Evolutionary conservation across 345 rosid species (phyloP).

Genomic region (Eucalyptus erythrocorys): DNA sequence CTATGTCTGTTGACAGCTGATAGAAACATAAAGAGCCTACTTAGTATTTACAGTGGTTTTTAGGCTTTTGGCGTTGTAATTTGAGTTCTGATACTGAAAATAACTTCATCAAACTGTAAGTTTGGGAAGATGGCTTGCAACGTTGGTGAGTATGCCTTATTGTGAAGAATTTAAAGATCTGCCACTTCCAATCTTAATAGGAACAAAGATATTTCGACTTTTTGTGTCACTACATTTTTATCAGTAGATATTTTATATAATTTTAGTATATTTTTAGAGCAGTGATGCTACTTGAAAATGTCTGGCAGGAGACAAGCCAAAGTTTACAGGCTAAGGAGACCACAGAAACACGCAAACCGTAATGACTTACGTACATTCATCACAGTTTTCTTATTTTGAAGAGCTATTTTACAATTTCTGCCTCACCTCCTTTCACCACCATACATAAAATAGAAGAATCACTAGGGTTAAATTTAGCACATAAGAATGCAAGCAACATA

Average conservation of each 20-base stretch:
- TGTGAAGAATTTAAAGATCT: background rate
- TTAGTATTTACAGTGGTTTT: background rate
- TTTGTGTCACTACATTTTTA: background rate
- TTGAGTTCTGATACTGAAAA: background rate
- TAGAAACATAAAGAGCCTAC: rapidly evolving
- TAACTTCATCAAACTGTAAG: rapidly evolving
- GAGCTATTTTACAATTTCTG: rapidly evolving
- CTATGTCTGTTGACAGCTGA: background rate
- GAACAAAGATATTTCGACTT: background rate
- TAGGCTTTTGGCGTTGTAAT: background rate
- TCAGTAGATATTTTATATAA: background rate
- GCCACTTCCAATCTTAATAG: background rate
- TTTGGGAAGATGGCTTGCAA: background rate
- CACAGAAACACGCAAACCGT: rapidly evolving
- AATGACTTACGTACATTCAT: background rate
- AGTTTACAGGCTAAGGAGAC: background rate
- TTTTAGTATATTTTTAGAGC: background rate
- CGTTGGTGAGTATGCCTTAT: rapidly evolving
- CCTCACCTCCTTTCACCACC: background rate
- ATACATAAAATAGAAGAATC: background rate
- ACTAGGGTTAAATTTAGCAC: rapidly evolving
- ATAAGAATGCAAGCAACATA: background rate
- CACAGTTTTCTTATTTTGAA: background rate
- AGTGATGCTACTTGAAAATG: background rate
- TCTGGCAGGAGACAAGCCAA: background rate